A percentile compares a stretch with the other conserved stretches of the same genome.
These are phyloP conservation scores for Venturia carpophila DNA, from an alignment of 2,329 filamentous ascomycete genomes.

Conservation along the genomic window DNA sequence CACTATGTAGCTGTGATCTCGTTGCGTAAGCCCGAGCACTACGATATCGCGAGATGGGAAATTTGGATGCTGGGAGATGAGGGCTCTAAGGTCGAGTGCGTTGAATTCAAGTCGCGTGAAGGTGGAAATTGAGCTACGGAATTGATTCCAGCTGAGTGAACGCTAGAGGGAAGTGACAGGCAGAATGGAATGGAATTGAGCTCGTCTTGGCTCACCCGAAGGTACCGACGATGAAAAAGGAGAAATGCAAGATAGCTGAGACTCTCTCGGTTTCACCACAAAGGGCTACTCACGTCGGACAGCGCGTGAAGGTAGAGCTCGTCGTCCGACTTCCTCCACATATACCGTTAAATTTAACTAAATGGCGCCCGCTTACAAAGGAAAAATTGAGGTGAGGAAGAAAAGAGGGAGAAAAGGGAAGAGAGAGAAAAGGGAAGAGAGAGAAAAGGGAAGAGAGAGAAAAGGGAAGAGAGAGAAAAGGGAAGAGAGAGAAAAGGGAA, in stretches of 20 bases:
- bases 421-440: too few relatives aligned
- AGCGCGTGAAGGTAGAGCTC: constrained; percentile 2
- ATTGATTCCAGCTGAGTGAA: neutral
- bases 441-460: neutral
- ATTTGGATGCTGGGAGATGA: too few relatives aligned
- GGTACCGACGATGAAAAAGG: neutral
- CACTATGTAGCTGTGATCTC: neutral
- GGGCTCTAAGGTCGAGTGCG: too few relatives aligned
- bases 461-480: neutral
- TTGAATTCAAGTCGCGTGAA: too few relatives aligned
- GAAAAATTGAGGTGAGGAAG: neutral
- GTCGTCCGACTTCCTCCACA: constrained; percentile 5
- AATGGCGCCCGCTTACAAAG: neutral
- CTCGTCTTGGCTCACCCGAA: constrained; percentile 3
- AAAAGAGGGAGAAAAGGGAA: too few relatives aligned
- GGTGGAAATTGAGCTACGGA: neutral
- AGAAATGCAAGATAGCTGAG: too few relatives aligned
- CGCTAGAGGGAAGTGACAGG: neutral
- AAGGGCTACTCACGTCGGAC: neutral
- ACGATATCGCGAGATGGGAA: neutral
- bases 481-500: too few relatives aligned
- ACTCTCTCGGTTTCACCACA: too few relatives aligned
- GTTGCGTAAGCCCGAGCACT: neutral
- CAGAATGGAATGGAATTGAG: neutral
- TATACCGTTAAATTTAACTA: neutral